Evolutionary conservation across 1,284 basidiomycete genomes (phyloP).

Genomic region (Sanghuangporus baumii): DNA sequence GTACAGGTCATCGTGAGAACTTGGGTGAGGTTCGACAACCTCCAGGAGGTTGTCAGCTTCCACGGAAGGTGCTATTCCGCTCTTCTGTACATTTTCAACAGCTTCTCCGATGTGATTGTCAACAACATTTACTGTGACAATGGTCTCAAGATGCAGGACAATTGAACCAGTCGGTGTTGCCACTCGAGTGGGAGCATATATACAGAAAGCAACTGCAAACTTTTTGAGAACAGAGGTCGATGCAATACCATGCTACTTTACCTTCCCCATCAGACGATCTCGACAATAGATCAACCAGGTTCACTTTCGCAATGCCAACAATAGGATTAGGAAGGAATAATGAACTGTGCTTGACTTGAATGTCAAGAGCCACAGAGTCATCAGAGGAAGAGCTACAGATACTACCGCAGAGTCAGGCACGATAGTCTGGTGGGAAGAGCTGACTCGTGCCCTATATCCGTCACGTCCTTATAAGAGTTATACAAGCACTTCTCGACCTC

Average conservation of each 20-base stretch:
- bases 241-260: background rate
- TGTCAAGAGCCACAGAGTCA: background rate
- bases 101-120: no score
- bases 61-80: no score
- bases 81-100: no score
- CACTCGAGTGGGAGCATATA: background rate
- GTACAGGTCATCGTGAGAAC: no score
- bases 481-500: background rate
- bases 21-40: no score
- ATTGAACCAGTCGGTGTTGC: background rate
- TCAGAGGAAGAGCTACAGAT: background rate
- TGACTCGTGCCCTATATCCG: background rate
- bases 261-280: background rate
- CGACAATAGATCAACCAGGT: background rate
- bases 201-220: background rate
- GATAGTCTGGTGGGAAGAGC: background rate
- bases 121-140: no score
- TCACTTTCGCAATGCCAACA: background rate
- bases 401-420: background rate
- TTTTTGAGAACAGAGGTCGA: background rate
- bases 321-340: background rate
- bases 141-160: no score
- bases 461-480: background rate
- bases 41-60: no score
- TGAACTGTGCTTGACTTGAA: background rate